Evolutionary conservation across 1,284 basidiomycete genomes (phyloP), one percentile per base, ranked within the genome.

Genomic region (Megacollybia platyphylla): DNA sequence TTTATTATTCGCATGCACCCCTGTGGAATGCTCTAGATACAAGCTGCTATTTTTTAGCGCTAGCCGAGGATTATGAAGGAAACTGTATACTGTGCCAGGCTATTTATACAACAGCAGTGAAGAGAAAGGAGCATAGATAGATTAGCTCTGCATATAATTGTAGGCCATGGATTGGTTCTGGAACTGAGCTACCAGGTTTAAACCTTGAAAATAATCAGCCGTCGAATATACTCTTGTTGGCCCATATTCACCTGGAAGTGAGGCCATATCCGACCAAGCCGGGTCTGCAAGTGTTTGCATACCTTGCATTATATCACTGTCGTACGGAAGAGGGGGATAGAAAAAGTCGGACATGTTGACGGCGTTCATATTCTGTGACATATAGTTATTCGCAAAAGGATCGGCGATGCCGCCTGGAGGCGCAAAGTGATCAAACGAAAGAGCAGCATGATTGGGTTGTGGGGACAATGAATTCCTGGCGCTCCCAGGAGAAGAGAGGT

Each of bases 231-330:
- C 20, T 24, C 20, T 15, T 24, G 20, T 24, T 24, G 5, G 20
- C 4, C 20, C 20, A 24, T 24, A 24, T 5, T 3, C 20, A 24
- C 20, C 31, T 34, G 31, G 31, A 3, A 34, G 10, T 34, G 31
- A 34, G 15, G 31, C 31, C 31, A 72, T 66, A 48, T 73, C 70
- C 35, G 68, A 66, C 73, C 74, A 79, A 1, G 62, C 58, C 26
- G 66, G 60, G 32, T 34, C 31, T 15, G 31, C 15, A 11, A 34
- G 31, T 11, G 31, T 4, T 11, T 11, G 11, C 57, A 80, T 73
- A 11, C 73, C 74, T 44, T 76, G 69, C 50, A 82, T 49, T 28
- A 82, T 64, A 39, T 78, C 76, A 7, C 63, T 59, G 47, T 81
- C 76, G 48, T 75, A 76, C 3, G 70, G 67, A 45, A 79, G 57